These are phyloP conservation scores for Auriscalpium orientale DNA, from an alignment of 768 basidiomycete genomes.

Conservation along the genomic window DNA sequence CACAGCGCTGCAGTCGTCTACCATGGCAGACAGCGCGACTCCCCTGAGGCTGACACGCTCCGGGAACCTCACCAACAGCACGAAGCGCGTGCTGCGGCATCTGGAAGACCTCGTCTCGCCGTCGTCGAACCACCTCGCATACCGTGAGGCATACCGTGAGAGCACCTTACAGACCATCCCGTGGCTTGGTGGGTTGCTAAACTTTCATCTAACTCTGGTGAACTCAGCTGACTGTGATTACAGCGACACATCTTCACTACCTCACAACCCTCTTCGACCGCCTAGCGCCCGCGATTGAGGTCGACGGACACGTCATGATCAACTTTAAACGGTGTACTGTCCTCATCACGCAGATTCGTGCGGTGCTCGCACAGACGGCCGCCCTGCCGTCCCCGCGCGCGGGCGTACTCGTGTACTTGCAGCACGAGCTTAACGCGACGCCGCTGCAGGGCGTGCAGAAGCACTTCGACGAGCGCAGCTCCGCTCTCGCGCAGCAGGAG, in stretches of 20 bases:
- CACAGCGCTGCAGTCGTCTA: conserved; percentile 33
- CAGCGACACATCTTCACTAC: conserved; percentile 28
- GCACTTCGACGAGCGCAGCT: conserved; percentile 28
- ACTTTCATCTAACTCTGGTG: too few relatives aligned
- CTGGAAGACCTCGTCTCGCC: conserved; percentile 24
- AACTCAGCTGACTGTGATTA: not conserved
- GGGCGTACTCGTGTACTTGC: conserved; percentile 34
- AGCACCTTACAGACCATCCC: conserved; percentile 25
- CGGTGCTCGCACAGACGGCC: conserved; percentile 25
- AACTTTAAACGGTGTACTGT: conserved; percentile 35
- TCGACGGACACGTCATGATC: conserved; percentile 30
- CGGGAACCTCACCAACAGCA: conserved; percentile 6
- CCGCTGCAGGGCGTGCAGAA: conserved; percentile 23
- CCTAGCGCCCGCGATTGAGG: not conserved
- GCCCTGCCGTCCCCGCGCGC: conserved; percentile 26
- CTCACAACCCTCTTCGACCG: not conserved
- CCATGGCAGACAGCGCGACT: conserved; percentile 31
- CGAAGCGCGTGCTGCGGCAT: conserved; percentile 22
- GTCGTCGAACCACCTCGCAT: conserved; percentile 28
- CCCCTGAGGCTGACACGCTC: conserved; percentile 22
- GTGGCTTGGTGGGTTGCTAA: conserved; percentile 27
- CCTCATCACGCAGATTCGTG: conserved; percentile 30
- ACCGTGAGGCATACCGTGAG: conserved; percentile 27
- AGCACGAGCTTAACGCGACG: conserved; percentile 28
- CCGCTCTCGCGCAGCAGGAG: conserved; percentile 8